Percentiles rank a stretch among this genome's conserved stretches.
Conservation (phyloP, 176 grass and related monocot genomes). For the Musa troglodytarum region DNA sequence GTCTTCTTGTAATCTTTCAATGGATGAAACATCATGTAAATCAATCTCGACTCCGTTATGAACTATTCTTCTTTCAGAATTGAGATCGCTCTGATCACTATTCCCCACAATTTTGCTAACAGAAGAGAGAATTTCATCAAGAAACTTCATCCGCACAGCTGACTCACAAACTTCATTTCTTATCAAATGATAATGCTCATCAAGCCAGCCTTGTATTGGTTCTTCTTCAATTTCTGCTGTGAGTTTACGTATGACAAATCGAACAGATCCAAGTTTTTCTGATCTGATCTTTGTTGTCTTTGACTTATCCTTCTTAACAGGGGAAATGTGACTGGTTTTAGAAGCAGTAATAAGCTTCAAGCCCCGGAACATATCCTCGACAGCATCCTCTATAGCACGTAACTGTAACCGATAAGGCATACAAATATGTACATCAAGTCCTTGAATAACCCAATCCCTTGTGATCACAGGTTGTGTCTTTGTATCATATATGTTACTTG, state of each 20-base stretch:
- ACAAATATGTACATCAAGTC: conserved; percentile 82
- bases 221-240: conserved; percentile 95
- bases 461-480: conserved; percentile 44
- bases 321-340: conserved; percentile 53
- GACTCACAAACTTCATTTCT: conserved; percentile 71
- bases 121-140: conserved; percentile 59
- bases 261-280: conserved; percentile 74
- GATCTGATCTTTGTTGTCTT: conserved; percentile 49
- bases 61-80: conserved; percentile 38
- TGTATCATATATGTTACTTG: conserved; percentile 43
- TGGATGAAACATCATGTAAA: conserved; percentile 37
- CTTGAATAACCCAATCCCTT: conserved; percentile 89
- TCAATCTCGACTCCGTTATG: conserved; percentile 49
- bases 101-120: conserved; percentile 25
- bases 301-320: conserved; percentile 49
- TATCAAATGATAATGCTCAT: conserved; percentile 97
- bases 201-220: conserved; percentile 92
- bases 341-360: conserved; percentile 81
- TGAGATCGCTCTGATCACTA: conserved; percentile 33
- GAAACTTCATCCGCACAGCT: conserved; percentile 68
- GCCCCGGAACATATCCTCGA: conserved; percentile 86
- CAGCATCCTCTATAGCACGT: conserved; percentile 93
- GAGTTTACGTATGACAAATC: conserved; percentile 80
- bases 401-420: conserved; percentile 89
- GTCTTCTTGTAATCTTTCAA: conserved; percentile 65